Conservation (phyloP, 2,329 filamentous ascomycete species). For the Hymenoscyphus albidus region DNA sequence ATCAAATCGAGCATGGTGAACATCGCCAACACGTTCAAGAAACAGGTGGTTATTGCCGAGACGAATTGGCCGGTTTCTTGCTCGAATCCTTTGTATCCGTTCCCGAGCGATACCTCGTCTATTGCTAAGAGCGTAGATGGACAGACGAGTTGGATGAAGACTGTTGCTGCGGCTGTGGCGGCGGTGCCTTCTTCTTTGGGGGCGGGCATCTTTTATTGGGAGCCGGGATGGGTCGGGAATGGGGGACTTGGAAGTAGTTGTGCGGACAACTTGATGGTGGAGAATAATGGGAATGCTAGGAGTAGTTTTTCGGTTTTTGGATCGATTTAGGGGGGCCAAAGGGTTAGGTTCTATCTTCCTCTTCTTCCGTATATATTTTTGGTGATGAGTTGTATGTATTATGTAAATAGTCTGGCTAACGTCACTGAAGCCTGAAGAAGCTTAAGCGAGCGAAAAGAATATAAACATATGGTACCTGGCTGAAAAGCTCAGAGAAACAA, state of each 20-base stretch:
- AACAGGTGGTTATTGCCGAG: constrained; percentile 66
- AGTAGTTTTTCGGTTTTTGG: constrained; percentile 55
- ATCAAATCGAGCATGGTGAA: constrained; percentile 54
- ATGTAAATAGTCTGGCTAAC: background rate
- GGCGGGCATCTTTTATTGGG: constrained; percentile 67
- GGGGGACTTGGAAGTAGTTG: constrained; percentile 62
- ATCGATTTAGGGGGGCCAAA: constrained; percentile 18
- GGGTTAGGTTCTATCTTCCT: background rate
- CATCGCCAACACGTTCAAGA: constrained; percentile 59
- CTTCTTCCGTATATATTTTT: background rate
- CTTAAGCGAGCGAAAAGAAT: too few species aligned
- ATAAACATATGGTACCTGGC: too few species aligned
- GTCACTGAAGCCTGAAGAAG: too few species aligned
- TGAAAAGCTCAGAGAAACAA: too few species aligned
- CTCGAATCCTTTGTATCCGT: constrained; percentile 52
- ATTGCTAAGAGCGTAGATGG: constrained; percentile 63
- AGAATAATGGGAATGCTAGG: constrained; percentile 49
- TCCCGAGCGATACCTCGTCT: constrained; percentile 54
- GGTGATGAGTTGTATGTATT: background rate
- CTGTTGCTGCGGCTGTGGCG: constrained; percentile 54
- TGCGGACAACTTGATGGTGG: constrained; percentile 59
- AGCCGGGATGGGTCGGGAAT: constrained; percentile 68
- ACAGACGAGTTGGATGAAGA: constrained; percentile 58
- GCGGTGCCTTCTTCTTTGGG: constrained; percentile 46
- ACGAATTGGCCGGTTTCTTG: constrained; percentile 67